phyloP scores from a whole-genome alignment of 257 asterid species.

The Solanum virginianum region DNA sequence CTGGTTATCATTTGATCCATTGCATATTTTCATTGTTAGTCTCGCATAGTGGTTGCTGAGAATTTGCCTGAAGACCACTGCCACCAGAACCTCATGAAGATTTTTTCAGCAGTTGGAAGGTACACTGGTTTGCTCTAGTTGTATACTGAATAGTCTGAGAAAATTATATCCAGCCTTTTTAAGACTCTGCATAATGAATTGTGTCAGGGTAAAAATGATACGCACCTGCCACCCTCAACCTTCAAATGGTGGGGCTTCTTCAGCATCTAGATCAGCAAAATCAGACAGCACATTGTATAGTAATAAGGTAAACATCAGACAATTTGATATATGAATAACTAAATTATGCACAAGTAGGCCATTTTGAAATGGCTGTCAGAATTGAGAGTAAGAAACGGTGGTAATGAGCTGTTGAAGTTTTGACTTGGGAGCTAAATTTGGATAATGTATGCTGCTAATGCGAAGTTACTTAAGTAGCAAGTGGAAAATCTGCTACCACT shows the following conservation, averaged over 20 bases:
- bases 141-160: not conserved
- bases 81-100: constrained; percentile 85
- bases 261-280: constrained; percentile 49
- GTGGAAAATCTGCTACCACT: not conserved
- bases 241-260: constrained; percentile 33
- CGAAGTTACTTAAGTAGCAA: not conserved
- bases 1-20: not conserved
- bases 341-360: not conserved
- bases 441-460: not conserved
- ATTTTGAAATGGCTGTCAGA: not conserved
- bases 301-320: constrained; percentile 47
- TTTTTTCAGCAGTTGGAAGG: constrained; percentile 85
- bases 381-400: not conserved
- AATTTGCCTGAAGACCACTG: constrained; percentile 88
- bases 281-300: constrained; percentile 44
- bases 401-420: not conserved
- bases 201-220: constrained; percentile 74
- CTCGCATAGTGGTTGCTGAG: constrained; percentile 75
- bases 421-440: not conserved
- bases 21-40: constrained; percentile 19
- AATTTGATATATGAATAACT: not conserved
- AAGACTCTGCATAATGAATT: not conserved
- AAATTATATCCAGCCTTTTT: not conserved
- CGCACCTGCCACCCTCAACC: constrained; percentile 78
- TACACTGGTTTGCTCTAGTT: constrained; percentile 11